A percentile compares a stretch with the other conserved stretches of the same genome.
These are phyloP conservation scores for Aspergillus sp. DNA, from an alignment of 2,329 filamentous ascomycete species.

Conservation along the genomic window DNA sequence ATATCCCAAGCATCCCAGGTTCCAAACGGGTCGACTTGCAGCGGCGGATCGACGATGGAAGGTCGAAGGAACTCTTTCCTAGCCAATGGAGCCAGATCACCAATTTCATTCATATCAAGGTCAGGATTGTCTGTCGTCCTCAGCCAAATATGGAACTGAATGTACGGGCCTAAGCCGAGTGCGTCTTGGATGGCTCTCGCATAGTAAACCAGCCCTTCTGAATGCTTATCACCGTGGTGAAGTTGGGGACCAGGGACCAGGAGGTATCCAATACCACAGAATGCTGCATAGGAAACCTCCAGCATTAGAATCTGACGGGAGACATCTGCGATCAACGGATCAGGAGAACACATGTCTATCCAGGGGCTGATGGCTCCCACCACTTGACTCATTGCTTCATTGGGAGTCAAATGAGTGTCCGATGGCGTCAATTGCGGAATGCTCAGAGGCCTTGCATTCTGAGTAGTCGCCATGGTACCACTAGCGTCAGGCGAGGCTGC, in stretches of 20 bases:
- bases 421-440: constrained; percentile 33
- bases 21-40: constrained; percentile 60
- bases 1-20: constrained; percentile 93
- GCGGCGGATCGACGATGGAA: constrained; percentile 22
- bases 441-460: constrained; percentile 30
- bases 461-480: constrained; percentile 31
- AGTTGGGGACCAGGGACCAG: constrained; percentile 68
- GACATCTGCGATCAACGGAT: constrained; percentile 74
- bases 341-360: constrained; percentile 79
- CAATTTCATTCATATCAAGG: constrained; percentile 38
- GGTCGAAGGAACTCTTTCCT: constrained; percentile 30
- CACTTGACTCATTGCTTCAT: constrained; percentile 71
- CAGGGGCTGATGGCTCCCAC: constrained; percentile 77
- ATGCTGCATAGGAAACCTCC: constrained; percentile 89
- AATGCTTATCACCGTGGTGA: constrained; percentile 45
- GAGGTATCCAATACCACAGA: constrained; percentile 79
- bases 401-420: constrained; percentile 59
- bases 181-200: constrained; percentile 75
- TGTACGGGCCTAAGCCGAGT: constrained; percentile 61
- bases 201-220: constrained; percentile 58
- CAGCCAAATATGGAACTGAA: constrained; percentile 71
- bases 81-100: constrained; percentile 35
- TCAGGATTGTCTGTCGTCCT: constrained; percentile 71
- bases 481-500: constrained; percentile 22
- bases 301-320: constrained; percentile 84